Percentiles rank a stretch among this genome's conserved stretches.
Evolutionary conservation across 1,139 yeast species (phyloP).

Genomic region (Pichia sp.): DNA sequence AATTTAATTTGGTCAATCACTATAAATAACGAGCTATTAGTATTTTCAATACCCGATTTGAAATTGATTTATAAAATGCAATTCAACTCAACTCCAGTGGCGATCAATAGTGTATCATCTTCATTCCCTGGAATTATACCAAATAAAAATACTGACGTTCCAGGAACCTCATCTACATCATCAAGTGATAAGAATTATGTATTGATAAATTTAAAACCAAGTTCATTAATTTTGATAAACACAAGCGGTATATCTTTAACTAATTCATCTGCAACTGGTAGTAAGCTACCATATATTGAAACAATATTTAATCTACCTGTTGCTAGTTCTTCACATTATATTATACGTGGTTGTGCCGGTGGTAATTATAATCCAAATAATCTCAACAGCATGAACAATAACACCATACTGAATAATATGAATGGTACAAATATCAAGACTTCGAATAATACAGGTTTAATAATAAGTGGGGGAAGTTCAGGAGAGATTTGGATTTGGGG

Average conservation of each 20-base stretch:
- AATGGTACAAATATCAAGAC: background rate
- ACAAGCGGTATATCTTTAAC: conserved; percentile 5
- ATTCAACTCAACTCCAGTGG: conserved; percentile 6
- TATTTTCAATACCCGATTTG: conserved; percentile 10
- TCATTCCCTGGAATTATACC: conserved; percentile 6
- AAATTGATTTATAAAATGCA: conserved; percentile 9
- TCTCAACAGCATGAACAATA: background rate
- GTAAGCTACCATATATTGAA: conserved; percentile 14
- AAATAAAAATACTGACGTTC: background rate
- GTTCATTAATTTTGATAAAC: conserved; percentile 7
- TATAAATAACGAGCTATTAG: conserved; percentile 10
- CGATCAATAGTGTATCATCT: conserved; percentile 4
- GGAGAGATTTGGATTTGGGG: conserved; percentile 80
- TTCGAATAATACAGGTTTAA: conserved; percentile 52
- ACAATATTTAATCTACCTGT: conserved; percentile 13
- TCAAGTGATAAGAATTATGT: conserved; percentile 2
- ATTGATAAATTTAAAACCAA: conserved; percentile 14
- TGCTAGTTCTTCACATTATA: conserved; percentile 35
- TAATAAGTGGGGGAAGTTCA: conserved; percentile 80
- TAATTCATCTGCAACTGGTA: background rate
- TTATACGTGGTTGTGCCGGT: conserved; percentile 77
- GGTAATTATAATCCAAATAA: conserved; percentile 4
- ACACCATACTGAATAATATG: background rate
- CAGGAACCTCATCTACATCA: background rate
- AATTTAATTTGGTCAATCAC: conserved; percentile 14